Evolutionary conservation across 2,329 filamentous ascomycete species (phyloP).

Genomic region (Diaporthe aspalathi): DNA sequence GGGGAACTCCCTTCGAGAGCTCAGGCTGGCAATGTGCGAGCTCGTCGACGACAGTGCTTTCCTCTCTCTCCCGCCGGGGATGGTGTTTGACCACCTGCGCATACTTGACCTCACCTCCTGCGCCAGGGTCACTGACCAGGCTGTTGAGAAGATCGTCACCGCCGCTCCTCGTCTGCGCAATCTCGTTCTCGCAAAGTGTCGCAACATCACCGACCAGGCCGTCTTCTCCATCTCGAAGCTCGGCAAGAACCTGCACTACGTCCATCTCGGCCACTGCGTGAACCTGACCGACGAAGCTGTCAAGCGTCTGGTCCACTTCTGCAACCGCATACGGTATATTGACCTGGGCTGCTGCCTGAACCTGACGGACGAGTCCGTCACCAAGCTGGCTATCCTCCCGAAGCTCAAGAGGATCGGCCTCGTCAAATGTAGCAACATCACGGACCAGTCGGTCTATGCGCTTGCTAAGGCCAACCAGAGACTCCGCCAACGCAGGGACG

Average conservation of each 20-base stretch:
- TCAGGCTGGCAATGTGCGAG: constrained; percentile 87
- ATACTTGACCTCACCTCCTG: constrained; percentile 96
- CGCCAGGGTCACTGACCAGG: constrained; percentile 82
- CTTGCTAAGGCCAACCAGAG: constrained; percentile 77
- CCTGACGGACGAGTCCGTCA: constrained; percentile 88
- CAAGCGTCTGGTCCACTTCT: constrained; percentile 82
- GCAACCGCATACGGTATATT: constrained; percentile 96
- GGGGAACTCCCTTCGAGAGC: constrained; percentile 86
- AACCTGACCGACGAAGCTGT: constrained; percentile 93
- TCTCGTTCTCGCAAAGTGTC: constrained; percentile 93
- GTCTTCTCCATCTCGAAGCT: constrained; percentile 89
- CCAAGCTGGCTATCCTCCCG: constrained; percentile 83
- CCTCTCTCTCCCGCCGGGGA: constrained; percentile 75
- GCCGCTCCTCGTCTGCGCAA: constrained; percentile 90
- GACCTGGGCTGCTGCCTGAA: constrained; percentile 95
- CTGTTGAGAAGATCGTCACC: constrained; percentile 87
- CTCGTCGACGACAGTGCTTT: constrained; percentile 91
- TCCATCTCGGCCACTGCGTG: constrained; percentile 93
- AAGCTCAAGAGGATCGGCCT: constrained; percentile 95
- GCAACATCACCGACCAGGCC: constrained; percentile 88
- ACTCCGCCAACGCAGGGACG: constrained; percentile 60
- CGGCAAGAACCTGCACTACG: constrained; percentile 96
- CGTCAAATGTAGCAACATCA: constrained; percentile 93
- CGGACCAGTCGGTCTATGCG: constrained; percentile 87
- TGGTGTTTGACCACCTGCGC: constrained; percentile 85